Conservation (phyloP, 345 rosid species). For the Mallotus nudiflorus region DNA sequence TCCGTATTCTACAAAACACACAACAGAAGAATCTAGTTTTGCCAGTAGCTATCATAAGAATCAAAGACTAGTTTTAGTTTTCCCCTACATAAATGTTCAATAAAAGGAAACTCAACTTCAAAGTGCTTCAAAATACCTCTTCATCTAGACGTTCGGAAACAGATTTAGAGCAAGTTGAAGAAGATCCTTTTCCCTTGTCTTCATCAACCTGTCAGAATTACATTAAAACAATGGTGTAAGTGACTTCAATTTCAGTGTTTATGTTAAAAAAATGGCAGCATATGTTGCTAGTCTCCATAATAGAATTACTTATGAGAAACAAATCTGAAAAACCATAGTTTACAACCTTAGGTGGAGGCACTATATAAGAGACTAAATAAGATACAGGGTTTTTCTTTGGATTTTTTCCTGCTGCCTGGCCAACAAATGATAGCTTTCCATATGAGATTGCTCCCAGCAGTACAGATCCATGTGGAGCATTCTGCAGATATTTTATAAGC, state of each 20-base stretch:
- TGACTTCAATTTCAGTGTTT: not conserved
- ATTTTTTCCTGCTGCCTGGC: constrained; percentile 46
- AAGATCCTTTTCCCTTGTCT: constrained; percentile 62
- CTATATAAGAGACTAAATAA: constrained; percentile 62
- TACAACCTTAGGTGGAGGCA: constrained; percentile 90
- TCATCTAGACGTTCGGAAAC: constrained; percentile 75
- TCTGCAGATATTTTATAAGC: constrained; percentile 46
- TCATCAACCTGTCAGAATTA: constrained; percentile 59
- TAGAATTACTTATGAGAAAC: not conserved
- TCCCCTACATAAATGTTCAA: not conserved
- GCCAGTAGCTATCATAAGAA: not conserved
- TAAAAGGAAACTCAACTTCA: not conserved
- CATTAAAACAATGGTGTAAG: not conserved
- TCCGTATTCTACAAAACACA: not conserved
- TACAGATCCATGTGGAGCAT: constrained; percentile 75
- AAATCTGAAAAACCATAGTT: not conserved
- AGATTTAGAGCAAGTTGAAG: constrained; percentile 52
- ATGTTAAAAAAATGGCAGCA: constrained; percentile 5
- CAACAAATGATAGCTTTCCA: constrained; percentile 60
- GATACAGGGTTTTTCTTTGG: constrained; percentile 68
- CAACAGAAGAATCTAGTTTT: not conserved
- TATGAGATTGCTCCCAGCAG: constrained; percentile 77
- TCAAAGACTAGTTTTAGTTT: not conserved
- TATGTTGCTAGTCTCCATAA: not conserved
- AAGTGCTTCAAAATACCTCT: constrained; percentile 55